Conservation (phyloP, 2,329 filamentous ascomycete species). For the Colletotrichum paranaense region DNA sequence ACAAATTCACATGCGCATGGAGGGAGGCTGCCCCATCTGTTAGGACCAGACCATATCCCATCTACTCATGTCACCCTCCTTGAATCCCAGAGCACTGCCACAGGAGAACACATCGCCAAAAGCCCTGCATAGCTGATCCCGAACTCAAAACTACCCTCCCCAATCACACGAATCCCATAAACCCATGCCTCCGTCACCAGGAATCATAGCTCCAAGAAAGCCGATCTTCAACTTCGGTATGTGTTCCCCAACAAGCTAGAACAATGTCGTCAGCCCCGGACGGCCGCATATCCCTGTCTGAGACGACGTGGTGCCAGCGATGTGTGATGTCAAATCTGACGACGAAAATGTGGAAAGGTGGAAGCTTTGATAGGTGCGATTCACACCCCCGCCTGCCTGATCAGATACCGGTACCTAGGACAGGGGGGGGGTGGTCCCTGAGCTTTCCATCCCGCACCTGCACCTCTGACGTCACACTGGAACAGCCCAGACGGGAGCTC, state of each 20-base stretch:
- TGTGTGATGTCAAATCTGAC: constrained; percentile 26
- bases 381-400: not conserved
- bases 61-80: not conserved
- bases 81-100: not conserved
- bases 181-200: not conserved
- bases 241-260: not conserved
- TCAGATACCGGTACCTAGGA: constrained; percentile 7
- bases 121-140: not conserved
- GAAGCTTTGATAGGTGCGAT: constrained; percentile 30
- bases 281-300: not conserved
- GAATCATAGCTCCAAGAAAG: not conserved
- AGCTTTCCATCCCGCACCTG: not conserved
- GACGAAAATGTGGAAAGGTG: not conserved
- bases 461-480: constrained; percentile 21
- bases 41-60: not conserved
- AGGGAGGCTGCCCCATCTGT: not conserved
- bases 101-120: not conserved
- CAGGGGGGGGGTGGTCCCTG: not conserved
- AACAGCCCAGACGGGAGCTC: not conserved
- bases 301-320: not conserved
- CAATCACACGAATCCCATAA: not conserved
- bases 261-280: constrained; percentile 10
- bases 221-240: not conserved
- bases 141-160: not conserved
- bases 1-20: not conserved